Evolutionary conservation across 73 alveolate genomes (phyloP).

Genomic region (Stentor roeselii): DNA sequence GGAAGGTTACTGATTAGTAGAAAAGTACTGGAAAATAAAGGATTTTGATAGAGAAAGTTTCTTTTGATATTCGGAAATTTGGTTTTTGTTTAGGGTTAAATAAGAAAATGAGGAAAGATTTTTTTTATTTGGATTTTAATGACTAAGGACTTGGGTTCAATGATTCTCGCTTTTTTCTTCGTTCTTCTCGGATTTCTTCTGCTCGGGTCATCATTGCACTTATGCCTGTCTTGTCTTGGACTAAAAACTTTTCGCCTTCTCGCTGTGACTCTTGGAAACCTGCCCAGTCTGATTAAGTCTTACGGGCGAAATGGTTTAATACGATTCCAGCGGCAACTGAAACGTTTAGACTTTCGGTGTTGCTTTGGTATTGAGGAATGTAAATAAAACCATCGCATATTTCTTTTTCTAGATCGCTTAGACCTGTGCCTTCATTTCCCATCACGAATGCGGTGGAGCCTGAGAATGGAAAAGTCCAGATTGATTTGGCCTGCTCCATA

Average conservation of each 20-base stretch:
- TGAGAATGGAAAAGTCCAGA: conserved; percentile 68
- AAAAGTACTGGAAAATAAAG: too few relatives aligned
- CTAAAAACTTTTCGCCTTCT: conserved; percentile 1
- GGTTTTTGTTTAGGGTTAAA: too few relatives aligned
- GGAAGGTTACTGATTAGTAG: too few relatives aligned
- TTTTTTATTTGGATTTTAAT: too few relatives aligned
- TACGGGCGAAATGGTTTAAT: conserved; percentile 48
- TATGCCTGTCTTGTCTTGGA: conserved; percentile 1
- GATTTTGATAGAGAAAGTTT: too few relatives aligned
- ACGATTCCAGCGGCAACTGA: conserved; percentile 59
- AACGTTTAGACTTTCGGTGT: conserved; percentile 57
- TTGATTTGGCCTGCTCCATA: conserved; percentile 66
- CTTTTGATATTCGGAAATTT: too few relatives aligned
- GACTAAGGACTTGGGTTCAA: too few relatives aligned
- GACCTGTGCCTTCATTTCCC: conserved; percentile 71
- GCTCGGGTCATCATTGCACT: conserved; percentile 28
- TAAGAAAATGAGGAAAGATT: too few relatives aligned
- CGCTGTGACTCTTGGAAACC: not conserved
- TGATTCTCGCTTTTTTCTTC: not conserved
- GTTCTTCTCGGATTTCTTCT: conserved; percentile 21
- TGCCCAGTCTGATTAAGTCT: conserved; percentile 1
- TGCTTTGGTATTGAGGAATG: conserved; percentile 56
- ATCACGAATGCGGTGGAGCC: conserved; percentile 68
- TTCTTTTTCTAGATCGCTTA: conserved; percentile 49
- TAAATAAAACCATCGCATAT: conserved; percentile 60